Evolutionary conservation across 371 early-diverging fungal species (phyloP).

Genomic region (Zychaea mexicana): DNA sequence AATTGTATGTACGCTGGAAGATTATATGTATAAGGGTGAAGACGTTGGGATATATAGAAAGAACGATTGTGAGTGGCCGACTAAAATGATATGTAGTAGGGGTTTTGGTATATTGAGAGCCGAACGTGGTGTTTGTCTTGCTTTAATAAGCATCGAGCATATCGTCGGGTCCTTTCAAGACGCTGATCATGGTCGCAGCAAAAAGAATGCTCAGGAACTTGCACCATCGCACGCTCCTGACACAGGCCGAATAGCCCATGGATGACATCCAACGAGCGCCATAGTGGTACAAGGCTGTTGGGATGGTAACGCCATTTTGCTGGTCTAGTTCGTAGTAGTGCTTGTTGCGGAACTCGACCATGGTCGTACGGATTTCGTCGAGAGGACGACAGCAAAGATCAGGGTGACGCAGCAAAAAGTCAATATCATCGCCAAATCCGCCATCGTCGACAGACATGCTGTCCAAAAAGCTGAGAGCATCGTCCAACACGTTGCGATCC

Average conservation of each 20-base stretch:
- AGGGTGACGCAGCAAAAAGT: slow-evolving; percentile 17
- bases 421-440: slow-evolving; percentile 20
- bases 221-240: slow-evolving; percentile 53
- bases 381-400: slow-evolving; percentile 16
- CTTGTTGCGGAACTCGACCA: slow-evolving; percentile 15
- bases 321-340: not conserved
- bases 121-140: not conserved
- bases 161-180: slow-evolving; percentile 64
- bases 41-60: slow-evolving; percentile 2
- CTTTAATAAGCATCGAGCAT: slow-evolving; percentile 7
- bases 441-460: slow-evolving; percentile 15
- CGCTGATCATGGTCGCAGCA: slow-evolving; percentile 55
- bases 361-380: slow-evolving; percentile 12
- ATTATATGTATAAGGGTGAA: not conserved
- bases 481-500: slow-evolving; percentile 34
- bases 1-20: not conserved
- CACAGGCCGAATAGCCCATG: not conserved
- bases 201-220: slow-evolving; percentile 56
- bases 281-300: slow-evolving; percentile 14
- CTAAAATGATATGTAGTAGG: not conserved
- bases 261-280: slow-evolving; percentile 6
- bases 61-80: slow-evolving; percentile 1
- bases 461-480: slow-evolving; percentile 28
- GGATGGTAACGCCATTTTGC: not conserved
- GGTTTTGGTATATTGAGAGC: not conserved